Percentiles rank a stretch among this genome's conserved stretches.
These are phyloP conservation scores for Penicillium sp. DNA, from an alignment of 2,329 filamentous ascomycete species.

Conservation along the genomic window DNA sequence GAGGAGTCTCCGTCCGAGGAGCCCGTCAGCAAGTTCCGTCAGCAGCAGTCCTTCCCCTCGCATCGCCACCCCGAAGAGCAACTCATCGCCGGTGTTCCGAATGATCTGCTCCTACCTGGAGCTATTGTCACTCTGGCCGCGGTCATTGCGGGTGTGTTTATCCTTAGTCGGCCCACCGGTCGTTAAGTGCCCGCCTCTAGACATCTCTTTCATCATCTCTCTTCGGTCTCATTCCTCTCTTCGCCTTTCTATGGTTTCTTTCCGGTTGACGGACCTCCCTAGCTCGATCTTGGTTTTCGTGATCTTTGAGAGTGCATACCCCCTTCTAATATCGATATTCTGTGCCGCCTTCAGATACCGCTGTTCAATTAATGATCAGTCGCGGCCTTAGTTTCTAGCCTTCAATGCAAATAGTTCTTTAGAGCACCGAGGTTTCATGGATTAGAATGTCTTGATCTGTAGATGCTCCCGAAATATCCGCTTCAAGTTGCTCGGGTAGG, in stretches of 20 bases:
- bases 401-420: constrained; percentile 34
- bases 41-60: constrained; percentile 50
- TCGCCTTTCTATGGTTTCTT: constrained; percentile 10
- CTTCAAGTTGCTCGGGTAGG: too few relatives aligned
- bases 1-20: constrained; percentile 41
- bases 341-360: constrained; percentile 30
- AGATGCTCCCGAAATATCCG: too few relatives aligned
- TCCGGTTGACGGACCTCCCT: constrained; percentile 4
- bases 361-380: constrained; percentile 27
- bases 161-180: constrained; percentile 71
- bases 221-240: constrained; percentile 12
- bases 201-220: constrained; percentile 9
- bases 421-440: neutral
- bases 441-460: neutral
- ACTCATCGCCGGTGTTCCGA: constrained; percentile 87
- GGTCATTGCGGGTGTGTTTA: constrained; percentile 91
- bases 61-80: constrained; percentile 67
- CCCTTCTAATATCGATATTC: constrained; percentile 31
- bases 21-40: constrained; percentile 46
- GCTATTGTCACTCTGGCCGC: constrained; percentile 94
- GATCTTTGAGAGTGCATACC: constrained; percentile 25
- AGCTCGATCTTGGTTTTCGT: constrained; percentile 4
- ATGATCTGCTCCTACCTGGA: constrained; percentile 89
- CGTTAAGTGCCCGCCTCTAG: constrained; percentile 36
- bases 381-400: constrained; percentile 25